Conservation (phyloP, 2,329 filamentous ascomycete species). For the Aspergillus sp. region DNA sequence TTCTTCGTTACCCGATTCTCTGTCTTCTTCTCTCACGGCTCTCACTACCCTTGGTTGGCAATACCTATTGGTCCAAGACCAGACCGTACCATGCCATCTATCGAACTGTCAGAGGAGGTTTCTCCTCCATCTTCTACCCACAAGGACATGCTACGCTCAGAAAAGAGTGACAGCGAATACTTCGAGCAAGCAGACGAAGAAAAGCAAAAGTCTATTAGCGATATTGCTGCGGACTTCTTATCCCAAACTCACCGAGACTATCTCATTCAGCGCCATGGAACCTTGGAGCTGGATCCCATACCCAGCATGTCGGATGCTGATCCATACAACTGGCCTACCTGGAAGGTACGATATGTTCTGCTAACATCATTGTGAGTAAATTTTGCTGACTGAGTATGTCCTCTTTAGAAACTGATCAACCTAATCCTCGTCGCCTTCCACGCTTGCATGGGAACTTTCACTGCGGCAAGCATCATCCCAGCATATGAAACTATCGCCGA, state of each 20-base stretch:
- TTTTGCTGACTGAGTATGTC: background rate
- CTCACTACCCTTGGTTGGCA: too few relatives aligned
- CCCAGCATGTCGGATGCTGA: slow-evolving; percentile 47
- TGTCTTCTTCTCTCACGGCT: too few relatives aligned
- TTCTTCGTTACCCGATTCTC: too few relatives aligned
- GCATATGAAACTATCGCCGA: slow-evolving; percentile 48
- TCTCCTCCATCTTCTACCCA: too few relatives aligned
- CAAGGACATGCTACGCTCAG: background rate
- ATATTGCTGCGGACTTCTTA: slow-evolving; percentile 6
- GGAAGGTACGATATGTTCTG: slow-evolving; percentile 35
- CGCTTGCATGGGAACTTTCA: slow-evolving; percentile 56
- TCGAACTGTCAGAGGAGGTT: too few relatives aligned
- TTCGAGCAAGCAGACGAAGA: slow-evolving; percentile 6
- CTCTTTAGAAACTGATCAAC: slow-evolving; percentile 11
- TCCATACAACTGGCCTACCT: slow-evolving; percentile 52
- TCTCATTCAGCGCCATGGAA: slow-evolving; percentile 50
- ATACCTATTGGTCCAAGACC: too few relatives aligned
- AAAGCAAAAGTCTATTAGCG: background rate
- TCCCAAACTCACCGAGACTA: slow-evolving; percentile 36
- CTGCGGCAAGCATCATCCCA: slow-evolving; percentile 51
- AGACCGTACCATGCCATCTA: too few relatives aligned
- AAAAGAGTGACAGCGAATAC: slow-evolving; percentile 9
- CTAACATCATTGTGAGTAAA: background rate
- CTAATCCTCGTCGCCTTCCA: slow-evolving; percentile 47
- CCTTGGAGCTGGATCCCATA: slow-evolving; percentile 49